These are phyloP conservation scores for Termitomyces bulborhizus DNA, from an alignment of 768 basidiomycete species.

Conservation along the genomic window DNA sequence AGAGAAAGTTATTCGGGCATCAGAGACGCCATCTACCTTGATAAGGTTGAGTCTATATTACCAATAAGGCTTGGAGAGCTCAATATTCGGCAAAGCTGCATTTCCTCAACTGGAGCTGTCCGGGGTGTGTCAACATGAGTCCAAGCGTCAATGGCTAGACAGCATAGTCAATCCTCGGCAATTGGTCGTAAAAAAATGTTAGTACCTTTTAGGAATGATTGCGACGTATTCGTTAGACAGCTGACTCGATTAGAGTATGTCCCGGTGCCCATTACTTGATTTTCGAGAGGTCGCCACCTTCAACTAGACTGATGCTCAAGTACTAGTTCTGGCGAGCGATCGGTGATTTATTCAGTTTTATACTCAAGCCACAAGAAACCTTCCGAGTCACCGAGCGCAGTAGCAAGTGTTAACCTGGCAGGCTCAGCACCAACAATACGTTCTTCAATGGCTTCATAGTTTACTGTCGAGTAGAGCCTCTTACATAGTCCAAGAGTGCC, in stretches of 20 bases:
- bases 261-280: slow-evolving; percentile 62
- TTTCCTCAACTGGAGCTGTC: slow-evolving; percentile 71
- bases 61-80: not conserved
- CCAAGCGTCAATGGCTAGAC: slow-evolving; percentile 82
- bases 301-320: slow-evolving; percentile 66
- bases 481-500: not conserved
- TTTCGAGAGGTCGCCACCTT: slow-evolving; percentile 71
- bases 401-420: slow-evolving; percentile 83
- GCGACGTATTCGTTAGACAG: slow-evolving; percentile 75
- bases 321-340: slow-evolving; percentile 44
- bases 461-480: slow-evolving; percentile 6
- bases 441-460: slow-evolving; percentile 29
- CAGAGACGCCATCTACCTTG: slow-evolving; percentile 82
- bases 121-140: slow-evolving; percentile 58
- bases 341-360: slow-evolving; percentile 7
- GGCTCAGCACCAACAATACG: no score
- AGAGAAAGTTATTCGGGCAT: slow-evolving; percentile 70
- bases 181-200: not conserved
- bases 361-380: not conserved
- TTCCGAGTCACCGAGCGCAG: slow-evolving; percentile 63
- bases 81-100: slow-evolving; percentile 56
- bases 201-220: slow-evolving; percentile 59
- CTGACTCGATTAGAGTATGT: slow-evolving; percentile 80
- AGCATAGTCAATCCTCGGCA: slow-evolving; percentile 3
- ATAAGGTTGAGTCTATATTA: not conserved